Conservation (phyloP, 2,329 filamentous ascomycete species). For the Xylariaceae sp. region DNA sequence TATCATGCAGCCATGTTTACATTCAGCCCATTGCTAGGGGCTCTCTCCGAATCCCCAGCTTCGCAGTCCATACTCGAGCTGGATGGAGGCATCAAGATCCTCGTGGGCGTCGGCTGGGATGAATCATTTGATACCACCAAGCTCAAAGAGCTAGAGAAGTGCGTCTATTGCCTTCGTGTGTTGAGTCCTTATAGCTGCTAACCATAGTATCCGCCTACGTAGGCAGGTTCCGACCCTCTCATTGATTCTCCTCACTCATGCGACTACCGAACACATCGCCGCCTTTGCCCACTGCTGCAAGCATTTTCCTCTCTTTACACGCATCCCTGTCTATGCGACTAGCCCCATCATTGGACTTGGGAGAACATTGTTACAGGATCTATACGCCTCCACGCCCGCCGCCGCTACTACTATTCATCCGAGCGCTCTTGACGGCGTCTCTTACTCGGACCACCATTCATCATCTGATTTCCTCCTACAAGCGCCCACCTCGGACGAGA, state of each 20-base stretch:
- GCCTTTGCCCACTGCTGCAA: slow-evolving; percentile 97
- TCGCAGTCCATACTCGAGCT: slow-evolving; percentile 96
- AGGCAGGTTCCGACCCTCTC: slow-evolving; percentile 90
- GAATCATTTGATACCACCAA: slow-evolving; percentile 79
- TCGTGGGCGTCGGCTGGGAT: slow-evolving; percentile 95
- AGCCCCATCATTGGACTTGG: slow-evolving; percentile 90
- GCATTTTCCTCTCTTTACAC: slow-evolving; percentile 84
- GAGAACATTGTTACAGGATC: slow-evolving; percentile 82
- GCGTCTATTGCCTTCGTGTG: slow-evolving; percentile 31
- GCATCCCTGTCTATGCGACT: slow-evolving; percentile 92
- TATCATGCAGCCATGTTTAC: slow-evolving; percentile 71
- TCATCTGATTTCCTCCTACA: slow-evolving; percentile 56
- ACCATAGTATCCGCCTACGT: background rate
- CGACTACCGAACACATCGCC: slow-evolving; percentile 84
- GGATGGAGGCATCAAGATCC: slow-evolving; percentile 91
- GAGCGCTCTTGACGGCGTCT: slow-evolving; percentile 63
- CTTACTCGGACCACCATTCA: slow-evolving; percentile 49
- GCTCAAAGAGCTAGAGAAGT: slow-evolving; percentile 88
- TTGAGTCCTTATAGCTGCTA: background rate
- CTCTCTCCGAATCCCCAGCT: slow-evolving; percentile 78
- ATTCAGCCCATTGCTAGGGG: slow-evolving; percentile 87
- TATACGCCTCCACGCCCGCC: slow-evolving; percentile 86
- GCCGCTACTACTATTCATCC: slow-evolving; percentile 78
- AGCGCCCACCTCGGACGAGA: slow-evolving; percentile 80
- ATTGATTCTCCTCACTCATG: slow-evolving; percentile 89